These are phyloP conservation scores for Aspergillus texensis DNA, from an alignment of 2,329 filamentous ascomycete species.

Conservation along the genomic window DNA sequence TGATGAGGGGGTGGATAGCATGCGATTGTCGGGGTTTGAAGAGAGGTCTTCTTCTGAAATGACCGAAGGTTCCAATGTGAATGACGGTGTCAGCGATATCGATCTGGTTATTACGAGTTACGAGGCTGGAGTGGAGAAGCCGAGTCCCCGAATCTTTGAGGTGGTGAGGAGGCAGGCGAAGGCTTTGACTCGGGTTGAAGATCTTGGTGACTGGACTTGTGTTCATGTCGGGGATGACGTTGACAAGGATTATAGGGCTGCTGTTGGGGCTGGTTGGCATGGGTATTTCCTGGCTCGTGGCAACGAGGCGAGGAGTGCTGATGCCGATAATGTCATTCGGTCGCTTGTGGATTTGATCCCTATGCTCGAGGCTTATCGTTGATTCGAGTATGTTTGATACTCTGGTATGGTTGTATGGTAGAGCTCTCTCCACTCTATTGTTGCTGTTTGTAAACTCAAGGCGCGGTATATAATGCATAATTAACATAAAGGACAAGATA, in stretches of 20 bases:
- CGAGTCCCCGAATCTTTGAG: conserved; percentile 43
- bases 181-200: conserved; percentile 13
- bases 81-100: conserved; percentile 33
- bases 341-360: conserved; percentile 30
- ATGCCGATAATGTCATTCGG: conserved; percentile 19
- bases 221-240: conserved; percentile 52
- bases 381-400: not conserved
- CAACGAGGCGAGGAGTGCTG: not conserved
- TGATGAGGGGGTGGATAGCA: conserved; percentile 32
- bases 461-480: not conserved
- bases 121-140: conserved; percentile 50
- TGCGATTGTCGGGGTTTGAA: conserved; percentile 27
- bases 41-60: conserved; percentile 10
- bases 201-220: conserved; percentile 26
- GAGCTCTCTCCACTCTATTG: not conserved
- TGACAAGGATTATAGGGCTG: conserved; percentile 45
- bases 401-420: not conserved
- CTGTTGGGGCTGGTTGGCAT: conserved; percentile 41
- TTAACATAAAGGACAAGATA: not conserved
- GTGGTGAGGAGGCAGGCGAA: conserved; percentile 37
- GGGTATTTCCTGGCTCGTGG: conserved; percentile 36
- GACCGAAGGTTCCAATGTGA: not conserved
- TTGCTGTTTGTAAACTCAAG: not conserved
- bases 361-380: conserved; percentile 16
- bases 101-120: conserved; percentile 52